Base-by-base conservation (phyloP, 345 rosid species). In the Mercurialis annua region DNA sequence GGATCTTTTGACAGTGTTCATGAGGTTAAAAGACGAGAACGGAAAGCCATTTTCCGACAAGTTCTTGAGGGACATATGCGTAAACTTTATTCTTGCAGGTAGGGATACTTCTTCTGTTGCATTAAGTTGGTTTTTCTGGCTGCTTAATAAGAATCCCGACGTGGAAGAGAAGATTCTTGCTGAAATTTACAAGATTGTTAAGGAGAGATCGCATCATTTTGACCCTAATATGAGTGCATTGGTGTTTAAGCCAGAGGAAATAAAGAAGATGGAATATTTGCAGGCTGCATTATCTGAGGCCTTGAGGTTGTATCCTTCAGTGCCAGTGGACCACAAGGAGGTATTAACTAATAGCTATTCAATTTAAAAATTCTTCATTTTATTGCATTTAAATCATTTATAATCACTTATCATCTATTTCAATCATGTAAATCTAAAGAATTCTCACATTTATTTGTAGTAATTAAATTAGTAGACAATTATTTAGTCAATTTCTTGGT, bases 101-200 rank as follows among this genome's bases (percentile, higher is more conserved):
- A 87, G 99, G 77, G 99, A 94, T 68, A 91, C 99, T 18, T 94
- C 98, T 7, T 91, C 99, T 0, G 99, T 91, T 50, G 98, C 98
- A 21, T 12, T 94, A 71, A 87, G 95, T 71, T 91, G 99, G 99
- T 94, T 88, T 60, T 88, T 88, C 76, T 91, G 99, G 99, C 71
- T 94, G 70, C 76, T 94, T 29, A 85, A 83, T 62, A 73, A 73
- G 81, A 84, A 86, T 64, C 93, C 92, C 0, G 63, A 18, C 1
- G 96, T 82, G 2, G 93, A 91, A 73, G 82, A 84, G 65, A 83
- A 76, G 62, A 87, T 91, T 47, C 72, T 89, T 2, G 64, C 29
- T 40, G 99, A 94, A 77, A 67, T 89, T 1, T 75, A 82, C 71
- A 79, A 75, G 73, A 77, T 88, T 24, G 60, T 84, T 51, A 74